phyloP scores from a whole-genome alignment of 2,329 filamentous ascomycete species.

The Dendryphion nanum region DNA sequence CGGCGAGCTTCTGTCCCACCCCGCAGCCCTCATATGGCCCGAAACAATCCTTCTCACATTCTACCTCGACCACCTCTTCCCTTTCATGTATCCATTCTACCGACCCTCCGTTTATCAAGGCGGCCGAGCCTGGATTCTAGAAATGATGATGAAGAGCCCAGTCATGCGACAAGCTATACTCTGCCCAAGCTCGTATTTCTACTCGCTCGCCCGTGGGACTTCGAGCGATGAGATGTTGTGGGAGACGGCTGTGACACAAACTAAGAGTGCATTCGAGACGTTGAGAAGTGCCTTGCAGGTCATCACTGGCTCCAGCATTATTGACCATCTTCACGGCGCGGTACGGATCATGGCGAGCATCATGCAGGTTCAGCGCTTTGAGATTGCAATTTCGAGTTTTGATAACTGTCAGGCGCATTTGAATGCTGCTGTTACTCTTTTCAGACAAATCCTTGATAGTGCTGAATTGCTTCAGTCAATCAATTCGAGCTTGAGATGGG shows the following conservation, averaged over 20 bases:
- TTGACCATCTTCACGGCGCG: constrained; percentile 10
- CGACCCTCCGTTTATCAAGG: constrained; percentile 55
- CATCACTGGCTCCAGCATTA: constrained; percentile 4
- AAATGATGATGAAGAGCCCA: constrained; percentile 55
- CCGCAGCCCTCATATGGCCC: too few species aligned
- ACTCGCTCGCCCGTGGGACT: constrained; percentile 8
- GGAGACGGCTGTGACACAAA: constrained; percentile 10
- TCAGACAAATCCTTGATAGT: constrained; percentile 36
- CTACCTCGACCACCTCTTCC: constrained; percentile 62
- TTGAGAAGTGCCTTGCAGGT: constrained; percentile 8
- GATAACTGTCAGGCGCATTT: constrained; percentile 53
- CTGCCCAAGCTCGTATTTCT: constrained; percentile 57
- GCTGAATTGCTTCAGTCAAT: not conserved
- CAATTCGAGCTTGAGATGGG: not conserved
- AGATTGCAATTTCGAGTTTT: constrained; percentile 47
- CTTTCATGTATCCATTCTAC: constrained; percentile 64
- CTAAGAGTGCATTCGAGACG: constrained; percentile 6
- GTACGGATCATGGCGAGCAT: constrained; percentile 48
- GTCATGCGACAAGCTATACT: constrained; percentile 12
- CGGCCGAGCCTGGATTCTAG: constrained; percentile 61
- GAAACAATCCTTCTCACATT: constrained; percentile 55
- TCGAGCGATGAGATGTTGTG: constrained; percentile 1
- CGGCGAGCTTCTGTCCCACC: too few species aligned
- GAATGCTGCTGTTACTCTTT: constrained; percentile 51
- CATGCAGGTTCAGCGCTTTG: constrained; percentile 55